Evolutionary conservation across 257 asterid species (phyloP).

Genomic region (Coffea eugenioides): DNA sequence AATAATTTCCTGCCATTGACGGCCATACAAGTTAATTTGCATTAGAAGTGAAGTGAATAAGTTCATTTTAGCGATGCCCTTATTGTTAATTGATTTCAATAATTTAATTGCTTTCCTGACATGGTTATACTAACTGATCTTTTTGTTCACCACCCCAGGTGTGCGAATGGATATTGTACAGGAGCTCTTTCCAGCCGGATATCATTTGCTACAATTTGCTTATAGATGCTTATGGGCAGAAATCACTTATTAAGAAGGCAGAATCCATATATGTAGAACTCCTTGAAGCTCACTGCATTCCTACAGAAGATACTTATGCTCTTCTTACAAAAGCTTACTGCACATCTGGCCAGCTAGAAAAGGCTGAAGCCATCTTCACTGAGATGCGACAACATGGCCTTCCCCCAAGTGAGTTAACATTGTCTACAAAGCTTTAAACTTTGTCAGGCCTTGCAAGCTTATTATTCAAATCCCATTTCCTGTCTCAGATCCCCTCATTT

Average conservation of each 20-base stretch:
- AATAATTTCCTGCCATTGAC: neutral
- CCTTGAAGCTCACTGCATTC: constrained; percentile 67
- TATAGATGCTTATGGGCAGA: constrained; percentile 82
- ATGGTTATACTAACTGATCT: constrained; percentile 5
- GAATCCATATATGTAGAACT: constrained; percentile 66
- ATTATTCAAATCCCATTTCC: neutral
- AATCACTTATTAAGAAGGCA: constrained; percentile 51
- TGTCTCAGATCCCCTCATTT: neutral
- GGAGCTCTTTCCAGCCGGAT: constrained; percentile 73
- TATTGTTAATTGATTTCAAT: neutral
- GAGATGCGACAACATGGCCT: constrained; percentile 62
- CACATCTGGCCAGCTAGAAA: constrained; percentile 54
- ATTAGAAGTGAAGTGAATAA: neutral
- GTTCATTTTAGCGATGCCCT: neutral
- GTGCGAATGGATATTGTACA: constrained; percentile 72
- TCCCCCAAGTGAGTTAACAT: constrained; percentile 49
- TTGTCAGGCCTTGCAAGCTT: neutral
- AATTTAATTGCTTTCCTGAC: neutral
- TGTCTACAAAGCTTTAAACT: neutral
- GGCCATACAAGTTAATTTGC: neutral
- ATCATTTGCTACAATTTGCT: constrained; percentile 82
- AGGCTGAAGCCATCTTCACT: constrained; percentile 66
- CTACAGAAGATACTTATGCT: constrained; percentile 86
- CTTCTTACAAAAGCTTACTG: constrained; percentile 73
- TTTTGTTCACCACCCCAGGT: constrained; percentile 39